A percentile compares a stretch with the other conserved stretches of the same genome.
These are phyloP conservation scores for Metschnikowia hibisci DNA, from an alignment of 805 yeast species.

Conservation along the genomic window DNA sequence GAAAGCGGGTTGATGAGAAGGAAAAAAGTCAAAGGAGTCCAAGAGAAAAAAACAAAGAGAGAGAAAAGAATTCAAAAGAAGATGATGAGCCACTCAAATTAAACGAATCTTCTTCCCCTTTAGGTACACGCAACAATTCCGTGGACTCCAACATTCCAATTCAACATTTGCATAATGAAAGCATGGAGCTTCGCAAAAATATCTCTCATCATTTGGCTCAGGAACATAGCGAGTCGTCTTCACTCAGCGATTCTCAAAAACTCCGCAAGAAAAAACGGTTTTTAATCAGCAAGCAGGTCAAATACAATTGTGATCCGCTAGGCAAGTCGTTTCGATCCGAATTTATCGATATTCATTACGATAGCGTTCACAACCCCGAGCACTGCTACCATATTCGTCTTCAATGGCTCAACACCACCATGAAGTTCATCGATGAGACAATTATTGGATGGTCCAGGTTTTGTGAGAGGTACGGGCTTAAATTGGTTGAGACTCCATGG, in stretches of 20 bases:
- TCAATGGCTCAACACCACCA: conserved; percentile 91
- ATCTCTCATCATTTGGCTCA: conserved; percentile 14
- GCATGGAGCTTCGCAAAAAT: conserved; percentile 9
- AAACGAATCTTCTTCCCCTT: not conserved
- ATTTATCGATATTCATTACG: conserved; percentile 78
- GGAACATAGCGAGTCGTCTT: conserved; percentile 16
- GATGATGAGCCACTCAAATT: not conserved
- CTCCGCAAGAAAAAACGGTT: conserved; percentile 36
- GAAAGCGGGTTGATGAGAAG: conserved; percentile 9
- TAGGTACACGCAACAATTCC: conserved; percentile 3
- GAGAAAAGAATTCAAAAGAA: not conserved
- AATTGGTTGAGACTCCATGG: conserved; percentile 84
- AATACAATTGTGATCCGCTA: conserved; percentile 71
- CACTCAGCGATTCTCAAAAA: conserved; percentile 19
- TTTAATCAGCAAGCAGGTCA: conserved; percentile 61
- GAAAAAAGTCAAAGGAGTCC: not conserved
- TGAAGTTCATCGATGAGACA: conserved; percentile 69
- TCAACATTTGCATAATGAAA: not conserved
- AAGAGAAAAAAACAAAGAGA: not conserved
- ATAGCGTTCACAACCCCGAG: conserved; percentile 87
- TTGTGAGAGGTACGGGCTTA: conserved; percentile 81
- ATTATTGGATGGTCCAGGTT: conserved; percentile 73
- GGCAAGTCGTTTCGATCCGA: conserved; percentile 74
- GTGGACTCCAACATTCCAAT: not conserved
- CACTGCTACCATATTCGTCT: conserved; percentile 88